Percentiles rank a stretch among this genome's conserved stretches.
Conservation (phyloP, 225 moss, liverwort and hornwort genomes). For the Sphagnum contortum region DNA sequence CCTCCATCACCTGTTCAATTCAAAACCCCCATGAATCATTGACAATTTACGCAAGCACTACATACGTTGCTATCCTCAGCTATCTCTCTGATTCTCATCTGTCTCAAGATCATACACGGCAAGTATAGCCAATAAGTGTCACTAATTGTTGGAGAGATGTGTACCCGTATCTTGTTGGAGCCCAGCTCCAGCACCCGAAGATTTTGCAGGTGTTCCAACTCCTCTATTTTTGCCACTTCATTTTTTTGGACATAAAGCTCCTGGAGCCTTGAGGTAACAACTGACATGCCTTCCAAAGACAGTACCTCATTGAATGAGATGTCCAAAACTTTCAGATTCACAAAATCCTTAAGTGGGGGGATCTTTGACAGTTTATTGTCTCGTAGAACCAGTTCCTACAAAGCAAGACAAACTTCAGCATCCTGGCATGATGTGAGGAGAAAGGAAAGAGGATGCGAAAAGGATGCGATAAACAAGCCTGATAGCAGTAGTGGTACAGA, state of each 20-base stretch:
- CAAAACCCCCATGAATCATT: background rate
- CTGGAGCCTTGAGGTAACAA: slow-evolving; percentile 27
- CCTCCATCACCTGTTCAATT: slow-evolving; percentile 58
- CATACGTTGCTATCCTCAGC: no score
- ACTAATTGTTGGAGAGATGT: background rate
- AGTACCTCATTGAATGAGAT: slow-evolving; percentile 77
- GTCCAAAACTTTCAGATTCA: slow-evolving; percentile 54
- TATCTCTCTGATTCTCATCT: no score
- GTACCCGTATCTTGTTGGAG: slow-evolving; percentile 74
- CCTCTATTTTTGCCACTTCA: slow-evolving; percentile 56
- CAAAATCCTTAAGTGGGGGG: slow-evolving; percentile 42
- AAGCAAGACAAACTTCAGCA: background rate
- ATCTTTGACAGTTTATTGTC: slow-evolving; percentile 75
- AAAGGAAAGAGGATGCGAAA: background rate
- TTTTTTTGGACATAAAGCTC: slow-evolving; percentile 85
- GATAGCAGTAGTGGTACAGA: no score
- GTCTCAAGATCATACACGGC: no score
- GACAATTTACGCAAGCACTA: no score
- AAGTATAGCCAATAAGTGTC: no score
- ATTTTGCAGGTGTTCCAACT: slow-evolving; percentile 65
- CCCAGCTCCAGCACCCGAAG: slow-evolving; percentile 79
- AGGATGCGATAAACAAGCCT: no score
- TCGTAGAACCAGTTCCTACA: slow-evolving; percentile 76
- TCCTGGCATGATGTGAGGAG: background rate
- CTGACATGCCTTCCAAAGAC: slow-evolving; percentile 58